A percentile compares a stretch with the other conserved stretches of the same genome.
Conservation (phyloP, 2,329 filamentous ascomycete genomes). For the Hymenoscyphus fructigenus region DNA sequence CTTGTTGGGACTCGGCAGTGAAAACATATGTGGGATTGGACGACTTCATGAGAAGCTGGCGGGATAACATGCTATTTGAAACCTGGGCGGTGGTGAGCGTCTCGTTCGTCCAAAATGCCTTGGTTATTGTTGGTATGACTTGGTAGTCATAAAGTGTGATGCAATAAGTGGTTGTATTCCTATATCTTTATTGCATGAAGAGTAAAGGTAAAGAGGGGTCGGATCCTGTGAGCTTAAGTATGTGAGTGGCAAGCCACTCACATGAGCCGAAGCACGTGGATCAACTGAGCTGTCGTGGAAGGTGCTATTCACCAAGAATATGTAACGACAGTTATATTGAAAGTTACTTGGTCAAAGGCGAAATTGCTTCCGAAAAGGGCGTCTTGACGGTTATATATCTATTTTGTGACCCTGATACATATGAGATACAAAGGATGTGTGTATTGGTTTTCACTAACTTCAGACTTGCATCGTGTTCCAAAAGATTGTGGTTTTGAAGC, state of each 20-base stretch:
- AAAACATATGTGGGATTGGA: slow-evolving; percentile 51
- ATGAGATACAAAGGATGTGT: not conserved
- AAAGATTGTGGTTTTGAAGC: slow-evolving; percentile 46
- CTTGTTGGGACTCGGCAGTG: slow-evolving; percentile 42
- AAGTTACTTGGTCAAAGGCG: slow-evolving; percentile 51
- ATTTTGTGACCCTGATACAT: not conserved
- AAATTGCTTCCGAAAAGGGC: slow-evolving; percentile 50
- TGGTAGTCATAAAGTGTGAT: too few relatives aligned
- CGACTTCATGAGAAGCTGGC: slow-evolving; percentile 45
- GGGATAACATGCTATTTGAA: slow-evolving; percentile 47
- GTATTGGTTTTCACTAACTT: slow-evolving; percentile 32
- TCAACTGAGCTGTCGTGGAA: too few relatives aligned
- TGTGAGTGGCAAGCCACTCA: too few relatives aligned
- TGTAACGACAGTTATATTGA: too few relatives aligned
- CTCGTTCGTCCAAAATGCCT: slow-evolving; percentile 46
- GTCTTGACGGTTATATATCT: slow-evolving; percentile 43
- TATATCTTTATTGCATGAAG: too few relatives aligned
- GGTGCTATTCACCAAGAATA: too few relatives aligned
- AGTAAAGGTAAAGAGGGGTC: too few relatives aligned
- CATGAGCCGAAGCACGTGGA: too few relatives aligned
- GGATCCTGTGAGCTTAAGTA: too few relatives aligned
- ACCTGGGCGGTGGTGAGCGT: slow-evolving; percentile 43
- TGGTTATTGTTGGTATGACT: too few relatives aligned
- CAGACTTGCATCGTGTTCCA: slow-evolving; percentile 51
- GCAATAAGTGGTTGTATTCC: too few relatives aligned